Evolutionary conservation across 345 rosid species (phyloP), one percentile per base, ranked within the genome.

Genomic region (Firmiana major): DNA sequence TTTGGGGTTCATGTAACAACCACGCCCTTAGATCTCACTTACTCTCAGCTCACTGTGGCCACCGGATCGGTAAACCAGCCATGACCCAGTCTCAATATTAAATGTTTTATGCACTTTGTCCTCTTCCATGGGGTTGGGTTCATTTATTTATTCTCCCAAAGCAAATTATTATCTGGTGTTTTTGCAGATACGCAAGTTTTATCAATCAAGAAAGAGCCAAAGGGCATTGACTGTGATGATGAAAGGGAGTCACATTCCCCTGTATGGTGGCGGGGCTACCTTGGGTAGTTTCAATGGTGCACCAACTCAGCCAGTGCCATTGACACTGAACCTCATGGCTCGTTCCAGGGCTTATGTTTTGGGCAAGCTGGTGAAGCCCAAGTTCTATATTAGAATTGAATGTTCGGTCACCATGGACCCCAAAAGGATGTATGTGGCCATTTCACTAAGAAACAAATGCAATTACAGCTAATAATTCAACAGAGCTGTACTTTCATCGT

Each of bases 1-100:
- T 89, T 90, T 19, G 94, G 93, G 0, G 88, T 92, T 69, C 97
- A 89, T 69, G 92, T 90, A 7, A 77, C 89, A 34, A 80, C 92
- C 11, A 90, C 92, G 1, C 90, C 88, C 7, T 73, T 90, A 21
- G 87, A 89, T 74, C 88, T 92, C 42, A 79, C 85, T 63, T 92
- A 81, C 80, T 88, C 92, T 63, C 87, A 87, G 78, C 91, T 90
- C 77, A 80, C 86, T 7, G 70, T 90, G 7, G 97, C 90, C 65
- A 81, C 90, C 8, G 97, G 94, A 74, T 82, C 81, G 5, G 94
- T 92, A 86, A 75, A 80, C 21, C 1, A 51, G 40, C 60, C 40
- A 34, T 31, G 28, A 9, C 19, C 74, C 17, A 42, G 49, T 58
- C 7, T 55, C 9, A 43, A 55, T 73, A 62, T 46, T 28, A 45